phyloP scores from a whole-genome alignment of 495 filamentous ascomycete genomes.

The Talaromyces proteolyticus region DNA sequence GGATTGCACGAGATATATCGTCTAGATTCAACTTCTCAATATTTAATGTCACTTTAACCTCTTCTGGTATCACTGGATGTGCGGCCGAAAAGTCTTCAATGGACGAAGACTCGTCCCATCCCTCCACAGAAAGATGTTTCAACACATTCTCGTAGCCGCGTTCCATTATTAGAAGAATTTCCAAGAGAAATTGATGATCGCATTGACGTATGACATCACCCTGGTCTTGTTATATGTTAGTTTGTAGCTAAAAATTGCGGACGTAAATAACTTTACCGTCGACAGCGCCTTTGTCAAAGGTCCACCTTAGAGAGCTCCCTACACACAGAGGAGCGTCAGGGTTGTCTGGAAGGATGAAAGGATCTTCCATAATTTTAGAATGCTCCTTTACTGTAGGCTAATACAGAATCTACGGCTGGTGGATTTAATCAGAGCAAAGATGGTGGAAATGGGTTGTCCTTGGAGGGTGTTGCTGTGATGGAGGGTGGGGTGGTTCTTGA shows the following conservation, averaged over 20 bases:
- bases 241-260: neutral
- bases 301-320: slow-evolving; percentile 2
- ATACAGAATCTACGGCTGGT: neutral
- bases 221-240: neutral
- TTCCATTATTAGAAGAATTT: slow-evolving; percentile 1
- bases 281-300: slow-evolving; percentile 2
- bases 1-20: neutral
- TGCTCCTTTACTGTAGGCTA: neutral
- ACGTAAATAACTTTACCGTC: neutral
- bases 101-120: neutral
- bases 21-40: neutral
- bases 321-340: slow-evolving; percentile 5
- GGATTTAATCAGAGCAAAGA: neutral
- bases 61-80: neutral
- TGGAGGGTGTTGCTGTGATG: neutral
- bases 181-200: slow-evolving; percentile 5
- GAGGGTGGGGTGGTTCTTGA: neutral
- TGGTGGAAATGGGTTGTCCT: neutral
- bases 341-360: neutral
- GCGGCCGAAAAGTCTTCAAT: neutral
- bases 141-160: slow-evolving; percentile 2
- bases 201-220: neutral
- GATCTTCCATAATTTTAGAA: neutral
- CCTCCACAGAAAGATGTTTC: neutral
- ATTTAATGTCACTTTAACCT: no score